A percentile compares a stretch with the other conserved stretches of the same genome.
These are phyloP conservation scores for Cercospora zeina DNA, from an alignment of 2,329 filamentous ascomycete species.

Conservation along the genomic window DNA sequence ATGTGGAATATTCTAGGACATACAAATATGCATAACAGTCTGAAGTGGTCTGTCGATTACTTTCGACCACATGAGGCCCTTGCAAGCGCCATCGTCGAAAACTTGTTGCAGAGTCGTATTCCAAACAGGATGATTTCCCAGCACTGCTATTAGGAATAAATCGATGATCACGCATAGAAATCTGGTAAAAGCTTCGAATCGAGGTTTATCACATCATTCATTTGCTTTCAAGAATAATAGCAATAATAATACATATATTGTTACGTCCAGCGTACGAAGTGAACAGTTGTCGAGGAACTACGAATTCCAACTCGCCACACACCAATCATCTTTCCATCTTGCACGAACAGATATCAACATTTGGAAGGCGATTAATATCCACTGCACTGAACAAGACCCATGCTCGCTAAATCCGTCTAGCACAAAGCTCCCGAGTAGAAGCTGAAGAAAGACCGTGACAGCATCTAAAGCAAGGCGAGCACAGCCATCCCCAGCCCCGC, in stretches of 20 bases:
- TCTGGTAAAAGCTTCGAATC: too few relatives aligned
- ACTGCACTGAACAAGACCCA: neutral
- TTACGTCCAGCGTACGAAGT: too few relatives aligned
- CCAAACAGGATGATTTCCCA: neutral
- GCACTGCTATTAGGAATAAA: neutral
- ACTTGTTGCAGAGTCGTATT: neutral
- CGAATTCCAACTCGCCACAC: too few relatives aligned
- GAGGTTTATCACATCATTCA: neutral
- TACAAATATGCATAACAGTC: neutral
- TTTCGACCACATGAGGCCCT: neutral
- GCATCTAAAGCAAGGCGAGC: conserved; percentile 5
- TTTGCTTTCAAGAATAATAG: too few relatives aligned
- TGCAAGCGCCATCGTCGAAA: neutral
- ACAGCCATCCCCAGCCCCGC: conserved; percentile 18
- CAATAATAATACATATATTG: too few relatives aligned
- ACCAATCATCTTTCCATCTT: too few relatives aligned
- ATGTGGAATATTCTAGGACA: neutral
- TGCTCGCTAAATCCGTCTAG: neutral
- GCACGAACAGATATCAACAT: too few relatives aligned
- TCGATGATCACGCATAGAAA: too few relatives aligned
- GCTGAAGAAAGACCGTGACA: neutral
- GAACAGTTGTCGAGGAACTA: too few relatives aligned
- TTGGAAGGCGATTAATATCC: neutral
- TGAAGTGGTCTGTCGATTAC: neutral
- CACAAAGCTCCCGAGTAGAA: neutral